A percentile compares a stretch with the other conserved stretches of the same genome.
phyloP scores from a whole-genome alignment of 2,329 filamentous ascomycete genomes.

The Fusarium tanahbumbuense region DNA sequence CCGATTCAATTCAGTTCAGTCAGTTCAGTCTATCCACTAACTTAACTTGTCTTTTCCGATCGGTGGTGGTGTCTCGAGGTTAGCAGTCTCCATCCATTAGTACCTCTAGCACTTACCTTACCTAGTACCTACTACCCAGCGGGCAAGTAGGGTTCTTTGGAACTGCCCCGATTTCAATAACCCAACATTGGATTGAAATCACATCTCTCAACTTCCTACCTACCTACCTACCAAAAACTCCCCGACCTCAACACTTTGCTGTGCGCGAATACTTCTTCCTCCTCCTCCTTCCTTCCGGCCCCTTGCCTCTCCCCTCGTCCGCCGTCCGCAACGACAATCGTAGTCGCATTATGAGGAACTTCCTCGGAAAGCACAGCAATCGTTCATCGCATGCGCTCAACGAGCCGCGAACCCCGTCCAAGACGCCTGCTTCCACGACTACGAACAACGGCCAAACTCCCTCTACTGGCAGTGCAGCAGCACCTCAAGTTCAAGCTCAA shows the following conservation, averaged over 20 bases:
- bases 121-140: background rate
- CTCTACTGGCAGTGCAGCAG: conserved; percentile 41
- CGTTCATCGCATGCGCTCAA: conserved; percentile 67
- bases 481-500: conserved; percentile 15
- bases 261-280: conserved; percentile 19
- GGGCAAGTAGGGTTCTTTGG: conserved; percentile 1
- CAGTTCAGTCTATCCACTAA: background rate
- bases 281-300: background rate
- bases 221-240: conserved; percentile 17
- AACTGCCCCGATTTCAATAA: conserved; percentile 32
- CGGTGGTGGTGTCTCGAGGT: conserved; percentile 1
- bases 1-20: background rate
- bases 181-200: conserved; percentile 14
- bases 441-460: conserved; percentile 22
- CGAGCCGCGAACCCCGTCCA: conserved; percentile 55
- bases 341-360: conserved; percentile 60
- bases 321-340: conserved; percentile 34
- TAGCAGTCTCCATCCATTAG: background rate
- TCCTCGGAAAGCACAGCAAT: conserved; percentile 67
- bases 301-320: background rate
- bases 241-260: conserved; percentile 19
- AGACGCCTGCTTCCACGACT: conserved; percentile 25
- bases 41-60: conserved; percentile 15
- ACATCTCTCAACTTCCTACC: conserved; percentile 29
- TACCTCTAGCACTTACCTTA: background rate